A percentile compares a stretch with the other conserved stretches of the same genome.
These are phyloP conservation scores for Bryum argenteum DNA, from an alignment of 225 moss, liverwort and hornwort genomes.

Conservation along the genomic window DNA sequence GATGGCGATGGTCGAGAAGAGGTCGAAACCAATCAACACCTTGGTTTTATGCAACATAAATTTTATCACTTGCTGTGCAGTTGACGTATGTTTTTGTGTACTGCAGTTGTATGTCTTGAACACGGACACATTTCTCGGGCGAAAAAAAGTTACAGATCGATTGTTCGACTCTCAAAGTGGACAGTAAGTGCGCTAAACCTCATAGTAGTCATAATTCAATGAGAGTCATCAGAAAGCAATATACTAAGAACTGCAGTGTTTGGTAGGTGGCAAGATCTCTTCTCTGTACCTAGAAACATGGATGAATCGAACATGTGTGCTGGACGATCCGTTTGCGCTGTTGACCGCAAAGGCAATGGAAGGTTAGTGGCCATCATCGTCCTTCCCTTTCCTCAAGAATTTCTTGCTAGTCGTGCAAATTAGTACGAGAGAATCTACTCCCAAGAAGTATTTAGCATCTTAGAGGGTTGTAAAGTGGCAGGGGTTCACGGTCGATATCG, in stretches of 20 bases:
- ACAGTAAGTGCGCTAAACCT: conserved; percentile 50
- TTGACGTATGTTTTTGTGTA: conserved; percentile 10
- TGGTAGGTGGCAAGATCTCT: conserved; percentile 80
- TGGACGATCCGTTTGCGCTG: conserved; percentile 86
- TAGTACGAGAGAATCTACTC: neutral
- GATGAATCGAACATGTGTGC: conserved; percentile 95
- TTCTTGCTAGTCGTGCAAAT: neutral
- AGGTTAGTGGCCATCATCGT: conserved; percentile 47
- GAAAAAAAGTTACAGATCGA: conserved; percentile 84
- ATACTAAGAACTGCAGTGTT: conserved; percentile 7
- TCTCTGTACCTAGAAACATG: conserved; percentile 87
- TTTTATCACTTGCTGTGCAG: neutral
- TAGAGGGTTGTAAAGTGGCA: too few species aligned
- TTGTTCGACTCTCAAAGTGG: conserved; percentile 71
- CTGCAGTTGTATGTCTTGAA: conserved; percentile 89
- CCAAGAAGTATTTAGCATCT: neutral
- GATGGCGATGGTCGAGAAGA: conserved; percentile 89
- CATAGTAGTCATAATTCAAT: neutral
- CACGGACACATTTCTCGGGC: conserved; percentile 88
- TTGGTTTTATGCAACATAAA: neutral
- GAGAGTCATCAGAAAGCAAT: neutral
- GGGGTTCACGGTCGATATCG: neutral
- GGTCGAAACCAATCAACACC: conserved; percentile 40
- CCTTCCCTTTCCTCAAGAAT: neutral
- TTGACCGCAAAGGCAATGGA: conserved; percentile 81